Evolutionary conservation across 2,329 filamentous ascomycete genomes (phyloP), one percentile per base, ranked within the genome.

Genomic region (Helotiales sp.): DNA sequence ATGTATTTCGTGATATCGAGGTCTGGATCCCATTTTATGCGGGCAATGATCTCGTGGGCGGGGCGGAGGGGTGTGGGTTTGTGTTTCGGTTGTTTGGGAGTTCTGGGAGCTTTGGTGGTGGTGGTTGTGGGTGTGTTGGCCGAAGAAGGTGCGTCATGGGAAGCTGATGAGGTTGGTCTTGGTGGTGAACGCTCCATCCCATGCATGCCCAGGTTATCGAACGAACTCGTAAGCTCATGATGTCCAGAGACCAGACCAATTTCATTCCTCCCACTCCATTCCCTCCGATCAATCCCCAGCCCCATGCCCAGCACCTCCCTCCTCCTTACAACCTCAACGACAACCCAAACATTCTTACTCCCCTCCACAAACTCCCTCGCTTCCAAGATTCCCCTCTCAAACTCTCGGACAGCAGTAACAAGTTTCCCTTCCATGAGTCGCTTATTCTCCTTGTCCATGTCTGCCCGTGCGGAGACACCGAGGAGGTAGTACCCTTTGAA

Each of bases 1-100:
- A 89, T 69, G 70, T 84, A 88, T 68, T 88, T 83, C 22, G 76
- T 77, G 55, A 81, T 80, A 70, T 88, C 82, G 47, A 87, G 79
- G 20, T 76, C 77, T n/a, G 81, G 77, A 70, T 89, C 87, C 87
- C 87, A 89, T 22, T 86, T 84, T 55, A 89, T 79, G 17, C 87
- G 81, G 70, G 84, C 86, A 64, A 89, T 82, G 11, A 88, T 85
- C 71, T 89, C 87, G 15, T 82, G 77, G 13, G 87, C 86, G 0
- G 85, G 82, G 30, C 87, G 83, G 67, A 90, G 81, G 10, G 67
- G 60, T 11, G 50, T 59, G 6, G 43, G 15, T 50, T n/a, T 43
- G 15, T 43, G 40, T 43, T 43, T 43, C 2, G 17, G 17, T 20
- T 43, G 40, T 20, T 43, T 43, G 40, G 40, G 17, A 20, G 4